A percentile compares a stretch with the other conserved stretches of the same genome.
phyloP scores from a whole-genome alignment of 2,329 filamentous ascomycete species.

The Orbilia javanica region DNA sequence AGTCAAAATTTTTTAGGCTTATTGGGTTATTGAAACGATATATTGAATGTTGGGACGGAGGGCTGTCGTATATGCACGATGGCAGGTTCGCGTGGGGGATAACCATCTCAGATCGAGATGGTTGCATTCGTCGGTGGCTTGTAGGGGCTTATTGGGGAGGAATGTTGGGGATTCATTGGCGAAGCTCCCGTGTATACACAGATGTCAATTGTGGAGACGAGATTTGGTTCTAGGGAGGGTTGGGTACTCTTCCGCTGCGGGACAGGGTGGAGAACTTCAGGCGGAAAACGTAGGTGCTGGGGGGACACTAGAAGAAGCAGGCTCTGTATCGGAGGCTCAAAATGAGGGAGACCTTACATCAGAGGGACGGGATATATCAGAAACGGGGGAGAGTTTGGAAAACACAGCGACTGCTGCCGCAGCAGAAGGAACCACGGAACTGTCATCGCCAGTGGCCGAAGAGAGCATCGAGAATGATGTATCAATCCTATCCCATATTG shows the following conservation, averaged over 20 bases:
- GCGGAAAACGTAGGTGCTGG: not conserved
- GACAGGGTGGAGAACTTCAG: not conserved
- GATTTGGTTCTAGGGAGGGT: not conserved
- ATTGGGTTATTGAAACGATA: not conserved
- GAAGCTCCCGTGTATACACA: not conserved
- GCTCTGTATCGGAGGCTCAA: not conserved
- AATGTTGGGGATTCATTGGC: not conserved
- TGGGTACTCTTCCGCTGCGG: constrained; percentile 11
- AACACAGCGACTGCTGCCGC: not conserved
- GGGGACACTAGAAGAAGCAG: not conserved
- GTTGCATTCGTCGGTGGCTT: constrained; percentile 20
- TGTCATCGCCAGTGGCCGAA: not conserved
- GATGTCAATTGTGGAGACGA: not conserved
- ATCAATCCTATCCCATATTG: not conserved
- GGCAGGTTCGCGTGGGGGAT: constrained; percentile 30
- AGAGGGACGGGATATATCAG: not conserved
- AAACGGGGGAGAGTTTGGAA: not conserved
- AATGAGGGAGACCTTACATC: not conserved
- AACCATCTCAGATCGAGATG: constrained; percentile 24
- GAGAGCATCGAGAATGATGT: not conserved
- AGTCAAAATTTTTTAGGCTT: not conserved
- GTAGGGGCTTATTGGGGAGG: not conserved
- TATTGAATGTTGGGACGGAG: constrained; percentile 53
- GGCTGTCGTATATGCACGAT: constrained; percentile 38
- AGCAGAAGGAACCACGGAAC: not conserved